Conservation (phyloP, 768 basidiomycete species). For the Kwoniella sp. region DNA sequence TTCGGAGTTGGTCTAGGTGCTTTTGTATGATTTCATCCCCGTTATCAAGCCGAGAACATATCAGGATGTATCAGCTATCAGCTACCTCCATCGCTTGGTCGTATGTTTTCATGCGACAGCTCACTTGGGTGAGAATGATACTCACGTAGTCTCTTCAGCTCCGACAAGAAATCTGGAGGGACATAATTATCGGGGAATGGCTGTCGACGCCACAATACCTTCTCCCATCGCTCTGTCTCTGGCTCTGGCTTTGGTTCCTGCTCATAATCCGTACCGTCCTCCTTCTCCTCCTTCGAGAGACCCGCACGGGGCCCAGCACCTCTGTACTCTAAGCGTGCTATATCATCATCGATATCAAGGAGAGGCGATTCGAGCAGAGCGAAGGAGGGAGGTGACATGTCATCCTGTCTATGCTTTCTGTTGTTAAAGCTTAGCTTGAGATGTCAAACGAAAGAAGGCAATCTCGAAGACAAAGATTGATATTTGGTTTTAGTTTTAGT, state of each 20-base stretch:
- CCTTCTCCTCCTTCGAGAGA: too few relatives aligned
- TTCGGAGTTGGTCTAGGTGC: constrained; percentile 33
- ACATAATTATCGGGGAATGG: constrained; percentile 84
- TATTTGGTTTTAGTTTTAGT: too few relatives aligned
- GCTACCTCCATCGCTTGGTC: too few relatives aligned
- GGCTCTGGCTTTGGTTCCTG: neutral
- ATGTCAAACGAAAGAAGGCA: too few relatives aligned
- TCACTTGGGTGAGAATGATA: too few relatives aligned
- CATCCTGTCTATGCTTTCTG: constrained; percentile 4
- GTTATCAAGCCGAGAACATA: too few relatives aligned
- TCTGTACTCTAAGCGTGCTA: too few relatives aligned
- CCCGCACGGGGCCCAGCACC: too few relatives aligned
- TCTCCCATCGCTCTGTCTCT: constrained; percentile 41
- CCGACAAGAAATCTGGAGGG: constrained; percentile 73
- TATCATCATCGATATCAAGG: neutral
- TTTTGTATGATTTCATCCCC: too few relatives aligned
- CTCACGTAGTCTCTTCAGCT: constrained; percentile 60
- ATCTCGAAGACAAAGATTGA: too few relatives aligned
- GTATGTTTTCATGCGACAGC: too few relatives aligned
- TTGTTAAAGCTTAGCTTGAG: too few relatives aligned
- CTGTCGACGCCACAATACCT: constrained; percentile 59
- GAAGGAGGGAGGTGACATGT: constrained; percentile 6
- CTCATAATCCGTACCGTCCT: neutral
- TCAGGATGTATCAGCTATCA: neutral
- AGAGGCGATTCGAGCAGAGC: constrained; percentile 8